Base-by-base conservation (phyloP, 306 rosid species). In the Prunus salicina region DNA sequence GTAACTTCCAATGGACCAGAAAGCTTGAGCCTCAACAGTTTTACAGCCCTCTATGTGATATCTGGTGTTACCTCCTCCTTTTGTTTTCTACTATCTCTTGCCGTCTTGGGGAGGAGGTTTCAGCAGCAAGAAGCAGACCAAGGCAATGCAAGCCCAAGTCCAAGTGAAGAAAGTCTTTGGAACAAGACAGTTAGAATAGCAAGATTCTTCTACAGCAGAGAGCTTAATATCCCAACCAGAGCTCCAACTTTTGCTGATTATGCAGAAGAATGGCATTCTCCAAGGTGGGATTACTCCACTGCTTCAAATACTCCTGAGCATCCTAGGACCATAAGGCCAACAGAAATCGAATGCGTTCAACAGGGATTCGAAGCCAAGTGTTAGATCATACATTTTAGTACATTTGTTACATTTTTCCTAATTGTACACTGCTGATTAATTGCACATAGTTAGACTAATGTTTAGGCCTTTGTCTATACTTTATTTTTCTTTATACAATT, bases 1-100 rank as follows among this genome's bases (percentile, higher is more conserved):
- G 10, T 25, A 64, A 60, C 74, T 43, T 71, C 91, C 3, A 15
- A 12, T 3, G 24, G 11, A 4, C 34, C 73, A 12, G 79, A 71
- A 56, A 82, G 88, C 50, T 77, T 90, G 86, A 82, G 24, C 74
- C 78, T 90, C 41, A 76, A 25, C 25, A 81, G 78, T 64, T 87
- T 90, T 61, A 68, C 84, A 86, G 77, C 72, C 63, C 91, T 90
- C 34, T 88, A 63, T 57, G 82, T 82, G 20, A 76, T 90, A 38
- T 86, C 88, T 49, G 90, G 78, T 52, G 81, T 49, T 43, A 84
- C 77, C 32, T 86, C 93, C n/a, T 69, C 87, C 12, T 51, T 87
- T 30, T 87, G 93, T 68, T 63, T 88, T 57, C 65, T 91, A 43
- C 12, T 85, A 22, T 78, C 85, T 38, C 32, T 71, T 22, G 51